Conservation (phyloP, 345 rosid genomes). For the Psidium friedrichsthalianum region DNA sequence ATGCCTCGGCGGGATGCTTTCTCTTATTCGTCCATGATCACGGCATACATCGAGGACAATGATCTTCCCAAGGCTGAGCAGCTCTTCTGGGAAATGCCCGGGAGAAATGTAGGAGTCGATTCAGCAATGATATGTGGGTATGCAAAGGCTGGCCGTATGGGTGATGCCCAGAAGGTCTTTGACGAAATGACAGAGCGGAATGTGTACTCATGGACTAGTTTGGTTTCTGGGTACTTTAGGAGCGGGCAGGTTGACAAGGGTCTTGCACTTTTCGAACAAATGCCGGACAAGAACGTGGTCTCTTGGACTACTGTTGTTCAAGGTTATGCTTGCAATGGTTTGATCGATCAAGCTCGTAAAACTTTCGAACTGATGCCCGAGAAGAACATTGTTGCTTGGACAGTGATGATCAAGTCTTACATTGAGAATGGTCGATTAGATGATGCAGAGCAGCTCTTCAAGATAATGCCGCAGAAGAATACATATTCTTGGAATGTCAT, state of each 20-base stretch:
- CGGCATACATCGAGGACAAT: conserved; percentile 18
- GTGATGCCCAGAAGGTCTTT: conserved; percentile 23
- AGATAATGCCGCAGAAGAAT: conserved; percentile 20
- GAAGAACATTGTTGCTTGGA: conserved; percentile 33
- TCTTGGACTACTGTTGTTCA: conserved; percentile 35
- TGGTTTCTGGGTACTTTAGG: conserved; percentile 40
- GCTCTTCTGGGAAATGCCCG: conserved; percentile 19
- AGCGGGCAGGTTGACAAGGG: conserved; percentile 26
- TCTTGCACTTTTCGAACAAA: conserved; percentile 21
- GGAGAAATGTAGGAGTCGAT: conserved; percentile 29
- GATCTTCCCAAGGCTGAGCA: conserved; percentile 14
- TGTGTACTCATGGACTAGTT: conserved; percentile 37
- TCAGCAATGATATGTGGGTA: conserved; percentile 39
- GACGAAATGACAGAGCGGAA: conserved; percentile 30
- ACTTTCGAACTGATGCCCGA: conserved; percentile 24
- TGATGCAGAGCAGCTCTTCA: conserved; percentile 23
- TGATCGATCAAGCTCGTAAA: conserved; percentile 22
- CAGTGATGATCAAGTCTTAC: conserved; percentile 28
- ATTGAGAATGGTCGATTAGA: conserved; percentile 14
- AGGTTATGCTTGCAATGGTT: conserved; percentile 39
- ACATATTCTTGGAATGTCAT: conserved; percentile 22
- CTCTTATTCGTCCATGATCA: conserved; percentile 33
- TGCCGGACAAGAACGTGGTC: conserved; percentile 29
- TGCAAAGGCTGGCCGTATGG: conserved; percentile 20
- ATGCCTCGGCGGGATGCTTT: conserved; percentile 23